phyloP scores from a whole-genome alignment of 352 stramenopile genomes.

The Globisporangium recalcitrans region DNA sequence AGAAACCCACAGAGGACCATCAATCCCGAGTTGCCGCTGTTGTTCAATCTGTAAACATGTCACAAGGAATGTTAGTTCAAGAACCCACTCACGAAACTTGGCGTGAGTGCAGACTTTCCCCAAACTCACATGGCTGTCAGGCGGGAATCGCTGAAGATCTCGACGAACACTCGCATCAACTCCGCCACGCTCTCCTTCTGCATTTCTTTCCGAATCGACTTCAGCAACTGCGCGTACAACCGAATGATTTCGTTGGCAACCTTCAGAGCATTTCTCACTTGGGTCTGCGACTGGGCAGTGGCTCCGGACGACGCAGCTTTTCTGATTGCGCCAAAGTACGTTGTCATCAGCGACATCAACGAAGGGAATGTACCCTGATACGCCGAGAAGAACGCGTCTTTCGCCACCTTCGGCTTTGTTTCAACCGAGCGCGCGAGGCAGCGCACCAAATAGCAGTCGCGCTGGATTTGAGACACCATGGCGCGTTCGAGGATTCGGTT shows the following conservation, averaged over 20 bases:
- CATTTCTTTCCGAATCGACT: conserved; percentile 82
- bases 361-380: conserved; percentile 56
- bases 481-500: conserved; percentile 55
- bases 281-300: conserved; percentile 25
- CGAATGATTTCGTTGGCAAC: conserved; percentile 79
- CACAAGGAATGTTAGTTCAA: not conserved
- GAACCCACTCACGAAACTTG: not conserved
- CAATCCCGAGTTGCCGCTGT: conserved; percentile 51
- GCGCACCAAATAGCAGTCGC: conserved; percentile 66
- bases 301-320: conserved; percentile 30
- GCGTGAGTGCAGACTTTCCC: not conserved
- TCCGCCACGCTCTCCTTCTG: conserved; percentile 62
- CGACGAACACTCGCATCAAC: conserved; percentile 72
- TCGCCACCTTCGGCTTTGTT: conserved; percentile 70
- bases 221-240: conserved; percentile 70
- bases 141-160: conserved; percentile 74
- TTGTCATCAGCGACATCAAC: conserved; percentile 58
- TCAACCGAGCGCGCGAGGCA: conserved; percentile 63
- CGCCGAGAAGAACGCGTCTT: conserved; percentile 63
- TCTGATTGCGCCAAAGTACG: conserved; percentile 61
- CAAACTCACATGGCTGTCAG: conserved; percentile 57
- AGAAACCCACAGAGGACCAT: conserved; percentile 77
- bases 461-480: conserved; percentile 63
- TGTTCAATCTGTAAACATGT: conserved; percentile 40
- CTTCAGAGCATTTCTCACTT: conserved; percentile 61